These are phyloP conservation scores for Punica granatum DNA, from an alignment of 345 rosid species.

Conservation along the genomic window DNA sequence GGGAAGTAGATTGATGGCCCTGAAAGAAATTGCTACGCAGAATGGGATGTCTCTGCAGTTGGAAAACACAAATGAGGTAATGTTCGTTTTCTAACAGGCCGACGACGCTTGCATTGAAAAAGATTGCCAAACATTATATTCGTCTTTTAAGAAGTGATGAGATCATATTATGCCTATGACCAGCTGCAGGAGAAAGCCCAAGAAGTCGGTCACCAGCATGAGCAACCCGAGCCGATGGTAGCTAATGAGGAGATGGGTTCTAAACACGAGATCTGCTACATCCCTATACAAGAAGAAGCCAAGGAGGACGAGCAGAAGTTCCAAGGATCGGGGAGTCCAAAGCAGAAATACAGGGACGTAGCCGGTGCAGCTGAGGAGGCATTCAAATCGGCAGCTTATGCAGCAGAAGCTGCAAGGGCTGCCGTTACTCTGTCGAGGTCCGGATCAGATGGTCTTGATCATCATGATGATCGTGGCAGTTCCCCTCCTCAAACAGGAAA, in stretches of 20 bases:
- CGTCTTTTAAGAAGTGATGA: background rate
- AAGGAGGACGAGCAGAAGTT: slow-evolving; percentile 7
- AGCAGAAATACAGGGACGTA: slow-evolving; percentile 21
- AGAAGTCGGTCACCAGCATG: background rate
- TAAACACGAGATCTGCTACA: background rate
- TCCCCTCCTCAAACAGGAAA: background rate
- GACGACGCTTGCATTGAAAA: too few species aligned
- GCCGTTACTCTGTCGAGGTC: slow-evolving; percentile 35
- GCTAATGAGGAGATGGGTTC: background rate
- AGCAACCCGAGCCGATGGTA: background rate
- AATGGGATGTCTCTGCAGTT: slow-evolving; percentile 25
- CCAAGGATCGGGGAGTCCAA: slow-evolving; percentile 12
- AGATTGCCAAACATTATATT: background rate
- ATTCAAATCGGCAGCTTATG: slow-evolving; percentile 36
- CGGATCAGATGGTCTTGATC: slow-evolving; percentile 15
- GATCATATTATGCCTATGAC: background rate
- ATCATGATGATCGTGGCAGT: slow-evolving; percentile 11
- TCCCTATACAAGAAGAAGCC: background rate
- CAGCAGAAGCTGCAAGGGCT: slow-evolving; percentile 47
- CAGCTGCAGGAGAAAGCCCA: background rate
- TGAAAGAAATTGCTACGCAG: slow-evolving; percentile 29
- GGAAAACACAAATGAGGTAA: slow-evolving; percentile 17
- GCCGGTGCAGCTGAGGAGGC: slow-evolving; percentile 39
- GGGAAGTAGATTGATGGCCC: slow-evolving; percentile 29
- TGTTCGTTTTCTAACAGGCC: background rate